A percentile compares a stretch with the other conserved stretches of the same genome.
phyloP scores from a whole-genome alignment of 768 basidiomycete genomes.

The Phylloporus sp. region DNA sequence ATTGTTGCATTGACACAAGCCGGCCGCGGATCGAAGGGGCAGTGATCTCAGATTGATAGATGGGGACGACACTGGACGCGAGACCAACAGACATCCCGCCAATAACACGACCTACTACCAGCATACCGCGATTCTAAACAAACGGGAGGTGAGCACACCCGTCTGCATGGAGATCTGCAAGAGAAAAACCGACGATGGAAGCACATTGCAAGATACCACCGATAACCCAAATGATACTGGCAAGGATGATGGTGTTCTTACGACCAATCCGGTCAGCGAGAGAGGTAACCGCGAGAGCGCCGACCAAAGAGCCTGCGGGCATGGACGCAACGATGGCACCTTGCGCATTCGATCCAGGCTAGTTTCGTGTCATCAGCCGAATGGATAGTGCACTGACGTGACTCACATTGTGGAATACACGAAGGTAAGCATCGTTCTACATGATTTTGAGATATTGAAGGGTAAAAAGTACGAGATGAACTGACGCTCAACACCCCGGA shows the following conservation, averaged over 20 bases:
- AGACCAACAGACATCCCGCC: conserved; percentile 67
- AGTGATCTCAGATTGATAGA: conserved; percentile 76
- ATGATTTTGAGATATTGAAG: not conserved
- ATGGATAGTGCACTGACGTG: not conserved
- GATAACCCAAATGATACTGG: conserved; percentile 68
- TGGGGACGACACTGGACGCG: conserved; percentile 62
- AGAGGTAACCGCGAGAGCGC: conserved; percentile 57
- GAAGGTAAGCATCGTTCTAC: conserved; percentile 27
- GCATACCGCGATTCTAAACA: conserved; percentile 64
- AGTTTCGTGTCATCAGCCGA: conserved; percentile 4
- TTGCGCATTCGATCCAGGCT: conserved; percentile 54
- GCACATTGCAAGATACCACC: conserved; percentile 73
- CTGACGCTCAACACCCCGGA: conserved; percentile 63
- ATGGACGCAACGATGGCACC: conserved; percentile 77
- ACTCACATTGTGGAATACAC: conserved; percentile 25
- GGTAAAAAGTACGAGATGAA: not conserved
- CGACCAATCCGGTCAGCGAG: conserved; percentile 66
- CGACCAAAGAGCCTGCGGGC: conserved; percentile 68
- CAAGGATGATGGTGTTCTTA: conserved; percentile 61
- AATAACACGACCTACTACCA: conserved; percentile 66
- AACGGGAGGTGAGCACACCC: not conserved
- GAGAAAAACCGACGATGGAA: conserved; percentile 33
- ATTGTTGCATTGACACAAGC: conserved; percentile 75
- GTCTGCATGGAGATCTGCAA: not conserved
- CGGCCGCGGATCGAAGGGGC: conserved; percentile 69